Percentiles rank a stretch among this genome's conserved stretches.
phyloP scores from a whole-genome alignment of 2,329 filamentous ascomycete genomes.

The Diaporthe aspalathi region DNA sequence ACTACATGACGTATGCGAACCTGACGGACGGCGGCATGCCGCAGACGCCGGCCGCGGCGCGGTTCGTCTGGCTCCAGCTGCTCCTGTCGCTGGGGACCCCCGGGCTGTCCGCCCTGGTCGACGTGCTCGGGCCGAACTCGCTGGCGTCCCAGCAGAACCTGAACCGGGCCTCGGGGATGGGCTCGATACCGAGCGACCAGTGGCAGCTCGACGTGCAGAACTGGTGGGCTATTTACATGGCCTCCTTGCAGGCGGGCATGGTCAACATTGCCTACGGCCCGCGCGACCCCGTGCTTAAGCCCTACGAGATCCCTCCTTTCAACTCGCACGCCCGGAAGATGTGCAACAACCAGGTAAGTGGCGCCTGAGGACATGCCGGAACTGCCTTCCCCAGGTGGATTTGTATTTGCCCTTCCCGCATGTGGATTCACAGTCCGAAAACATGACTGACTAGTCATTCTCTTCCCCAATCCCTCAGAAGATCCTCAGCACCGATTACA shows the following conservation, averaged over 20 bases:
- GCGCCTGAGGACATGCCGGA: too few relatives aligned
- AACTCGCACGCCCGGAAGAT: constrained; percentile 14
- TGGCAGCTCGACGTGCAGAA: constrained; percentile 40
- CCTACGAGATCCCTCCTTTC: constrained; percentile 1
- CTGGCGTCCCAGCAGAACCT: constrained; percentile 9
- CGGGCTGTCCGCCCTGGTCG: background rate
- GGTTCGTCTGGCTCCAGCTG: background rate
- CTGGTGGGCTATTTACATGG: constrained; percentile 35
- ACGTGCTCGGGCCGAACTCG: background rate
- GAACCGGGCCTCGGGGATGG: background rate
- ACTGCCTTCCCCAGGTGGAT: too few relatives aligned
- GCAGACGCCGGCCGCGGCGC: background rate
- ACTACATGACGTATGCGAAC: background rate
- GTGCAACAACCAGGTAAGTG: constrained; percentile 39
- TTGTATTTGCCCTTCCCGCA: background rate
- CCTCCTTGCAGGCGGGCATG: constrained; percentile 34
- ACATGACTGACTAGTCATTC: background rate
- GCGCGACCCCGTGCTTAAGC: background rate
- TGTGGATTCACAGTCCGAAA: background rate
- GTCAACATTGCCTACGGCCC: constrained; percentile 34
- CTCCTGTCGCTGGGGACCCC: background rate
- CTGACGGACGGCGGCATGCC: background rate
- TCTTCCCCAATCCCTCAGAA: constrained; percentile 34
- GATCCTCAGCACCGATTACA: constrained; percentile 41
- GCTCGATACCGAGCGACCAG: constrained; percentile 34